Evolutionary conservation across 768 basidiomycete genomes (phyloP).

Genomic region (Mycena venus): DNA sequence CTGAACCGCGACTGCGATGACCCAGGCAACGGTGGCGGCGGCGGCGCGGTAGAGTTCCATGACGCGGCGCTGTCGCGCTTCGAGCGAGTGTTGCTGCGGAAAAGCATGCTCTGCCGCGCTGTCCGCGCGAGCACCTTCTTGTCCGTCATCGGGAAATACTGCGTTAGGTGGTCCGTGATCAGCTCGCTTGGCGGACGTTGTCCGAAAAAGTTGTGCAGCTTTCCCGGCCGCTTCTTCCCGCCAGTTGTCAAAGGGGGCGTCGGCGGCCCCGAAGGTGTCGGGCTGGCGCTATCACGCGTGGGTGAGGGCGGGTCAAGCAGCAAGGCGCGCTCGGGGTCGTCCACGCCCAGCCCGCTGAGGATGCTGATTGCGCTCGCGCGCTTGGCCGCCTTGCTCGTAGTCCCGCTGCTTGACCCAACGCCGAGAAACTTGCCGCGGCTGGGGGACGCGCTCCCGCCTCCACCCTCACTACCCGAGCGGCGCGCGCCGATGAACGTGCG

Average conservation of each 20-base stretch:
- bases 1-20: slow-evolving; percentile 66
- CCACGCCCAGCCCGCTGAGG: slow-evolving; percentile 92
- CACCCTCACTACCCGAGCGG: slow-evolving; percentile 58
- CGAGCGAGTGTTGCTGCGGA: slow-evolving; percentile 55
- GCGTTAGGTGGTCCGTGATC: slow-evolving; percentile 93
- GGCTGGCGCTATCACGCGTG: slow-evolving; percentile 44
- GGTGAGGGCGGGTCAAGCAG: slow-evolving; percentile 66
- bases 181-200: slow-evolving; percentile 98
- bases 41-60: slow-evolving; percentile 53
- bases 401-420: slow-evolving; percentile 28
- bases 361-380: slow-evolving; percentile 96
- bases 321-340: slow-evolving; percentile 74
- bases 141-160: slow-evolving; percentile 96
- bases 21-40: slow-evolving; percentile 37
- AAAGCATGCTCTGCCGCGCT: slow-evolving; percentile 91
- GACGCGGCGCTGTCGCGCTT: slow-evolving; percentile 67
- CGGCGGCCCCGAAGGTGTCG: slow-evolving; percentile 45
- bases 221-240: slow-evolving; percentile 69
- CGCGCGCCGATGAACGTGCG: slow-evolving; percentile 60
- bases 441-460: slow-evolving; percentile 55
- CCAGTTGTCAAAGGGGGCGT: slow-evolving; percentile 35
- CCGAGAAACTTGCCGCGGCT: slow-evolving; percentile 39
- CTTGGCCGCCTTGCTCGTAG: slow-evolving; percentile 72
- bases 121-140: slow-evolving; percentile 92
- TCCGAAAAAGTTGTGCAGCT: slow-evolving; percentile 96